A percentile compares a stretch with the other conserved stretches of the same genome.
Evolutionary conservation across 139 green algal genomes (phyloP).

Genomic region (Nannochloris sp.): DNA sequence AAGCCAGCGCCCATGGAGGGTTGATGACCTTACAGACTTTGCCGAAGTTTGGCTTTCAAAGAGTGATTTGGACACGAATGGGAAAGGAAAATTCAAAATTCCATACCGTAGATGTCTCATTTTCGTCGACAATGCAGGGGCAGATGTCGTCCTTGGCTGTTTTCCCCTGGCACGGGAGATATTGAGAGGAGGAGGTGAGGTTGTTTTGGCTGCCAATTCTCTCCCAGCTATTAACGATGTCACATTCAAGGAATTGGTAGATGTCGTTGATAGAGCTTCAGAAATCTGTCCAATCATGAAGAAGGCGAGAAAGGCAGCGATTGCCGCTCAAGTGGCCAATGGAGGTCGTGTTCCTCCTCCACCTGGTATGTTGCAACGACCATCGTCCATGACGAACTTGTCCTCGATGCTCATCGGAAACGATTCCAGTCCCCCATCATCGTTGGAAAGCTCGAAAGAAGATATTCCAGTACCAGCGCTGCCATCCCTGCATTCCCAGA

Average conservation of each 20-base stretch:
- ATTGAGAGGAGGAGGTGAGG: conserved; percentile 71
- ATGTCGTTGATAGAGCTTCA: conserved; percentile 36
- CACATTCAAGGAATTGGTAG: conserved; percentile 76
- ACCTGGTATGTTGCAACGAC: conserved; percentile 30
- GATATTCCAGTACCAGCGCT: neutral
- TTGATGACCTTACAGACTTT: conserved; percentile 79
- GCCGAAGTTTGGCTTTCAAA: conserved; percentile 23
- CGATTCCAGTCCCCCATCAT: neutral
- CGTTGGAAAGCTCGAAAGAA: neutral
- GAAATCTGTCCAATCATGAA: conserved; percentile 50
- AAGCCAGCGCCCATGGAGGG: conserved; percentile 72
- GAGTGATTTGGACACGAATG: conserved; percentile 5
- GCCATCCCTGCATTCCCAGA: neutral
- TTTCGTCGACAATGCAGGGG: conserved; percentile 95
- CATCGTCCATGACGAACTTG: conserved; percentile 24
- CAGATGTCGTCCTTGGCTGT: conserved; percentile 94
- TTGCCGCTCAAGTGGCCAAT: conserved; percentile 21
- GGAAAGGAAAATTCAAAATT: conserved; percentile 5
- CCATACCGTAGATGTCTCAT: conserved; percentile 76
- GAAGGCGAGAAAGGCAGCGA: conserved; percentile 42
- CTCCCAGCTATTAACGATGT: conserved; percentile 98
- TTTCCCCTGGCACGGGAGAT: conserved; percentile 90
- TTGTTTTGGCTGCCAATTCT: conserved; percentile 87
- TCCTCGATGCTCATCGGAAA: conserved; percentile 4
- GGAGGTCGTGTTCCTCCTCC: conserved; percentile 34